Evolutionary conservation across 2,329 filamentous ascomycete genomes (phyloP), one percentile per base, ranked within the genome.

Genomic region (Hypoxylon sp.): DNA sequence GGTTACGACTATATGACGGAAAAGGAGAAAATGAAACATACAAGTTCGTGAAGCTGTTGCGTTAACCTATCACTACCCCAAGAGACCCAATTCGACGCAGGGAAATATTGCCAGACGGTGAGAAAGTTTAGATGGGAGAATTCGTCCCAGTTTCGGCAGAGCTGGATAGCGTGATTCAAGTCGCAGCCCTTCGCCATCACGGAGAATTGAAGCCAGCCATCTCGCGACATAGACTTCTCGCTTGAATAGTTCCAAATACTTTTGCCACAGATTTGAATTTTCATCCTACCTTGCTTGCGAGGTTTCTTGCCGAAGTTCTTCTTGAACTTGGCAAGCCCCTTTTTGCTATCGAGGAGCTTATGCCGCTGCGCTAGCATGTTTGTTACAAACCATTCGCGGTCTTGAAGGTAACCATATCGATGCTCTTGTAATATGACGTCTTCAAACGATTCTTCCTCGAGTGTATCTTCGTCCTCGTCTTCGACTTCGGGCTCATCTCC

Each of bases 231-330:
- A 2, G 81, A 79, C 37, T 77, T 79, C 65, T 83, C 78, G 60
- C 78, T 82, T 7, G 82, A 81, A 67, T 85, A 84, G 72, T 85
- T 84, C 77, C 82, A 84, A 69, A 85, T 85, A 55, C 76, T 80
- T 46, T 78, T 79, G 9, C 83, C 82, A 55, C 81, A 85, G 8
- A 85, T 74, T 54, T 77, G 81, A 58, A 85, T 79, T 53, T 79
- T 79, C 65, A 81, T 81, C 58, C 78, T 82, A 60, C 73, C 63
- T 51, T 76, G 76, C 29, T 47, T 23, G 16, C 47, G 52, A 23
- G 25, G 8, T 37, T 54, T 65, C 43, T 62, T 54, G n/a, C 8
- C 3, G n/a, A 48, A 51, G 8, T n/a, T 21, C n/a, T 51, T 41
- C 61, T 55, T 32, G 21, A 43, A n/a, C 19, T 47, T 48, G n/a